Conservation (phyloP, 768 basidiomycete species). For the Mycena pura region DNA sequence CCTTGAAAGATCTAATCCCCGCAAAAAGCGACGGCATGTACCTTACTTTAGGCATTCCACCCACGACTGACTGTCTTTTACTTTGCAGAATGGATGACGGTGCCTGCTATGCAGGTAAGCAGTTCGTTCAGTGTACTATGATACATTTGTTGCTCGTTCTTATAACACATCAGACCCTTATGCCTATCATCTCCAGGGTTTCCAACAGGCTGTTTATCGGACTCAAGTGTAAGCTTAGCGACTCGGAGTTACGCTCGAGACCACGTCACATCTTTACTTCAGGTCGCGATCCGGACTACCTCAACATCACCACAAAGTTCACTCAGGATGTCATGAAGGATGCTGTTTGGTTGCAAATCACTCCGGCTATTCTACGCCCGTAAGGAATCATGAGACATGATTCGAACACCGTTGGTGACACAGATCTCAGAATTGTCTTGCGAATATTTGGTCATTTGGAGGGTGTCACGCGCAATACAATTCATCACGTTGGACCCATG, state of each 20-base stretch:
- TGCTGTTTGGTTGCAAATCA: background rate
- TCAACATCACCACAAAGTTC: constrained; percentile 12
- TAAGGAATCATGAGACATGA: background rate
- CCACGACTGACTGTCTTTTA: background rate
- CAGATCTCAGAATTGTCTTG: constrained; percentile 2
- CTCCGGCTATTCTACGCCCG: constrained; percentile 15
- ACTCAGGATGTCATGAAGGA: constrained; percentile 1
- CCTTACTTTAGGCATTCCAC: background rate
- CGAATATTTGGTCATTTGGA: constrained; percentile 14
- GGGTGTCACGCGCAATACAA: background rate
- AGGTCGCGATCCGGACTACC: constrained; percentile 24
- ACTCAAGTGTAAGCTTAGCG: constrained; percentile 1
- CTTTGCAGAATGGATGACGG: constrained; percentile 22
- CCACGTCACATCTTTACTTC: background rate
- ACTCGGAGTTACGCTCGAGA: background rate
- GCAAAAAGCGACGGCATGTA: constrained; percentile 32
- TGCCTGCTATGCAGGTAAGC: constrained; percentile 19
- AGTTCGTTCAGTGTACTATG: background rate
- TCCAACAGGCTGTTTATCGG: constrained; percentile 21
- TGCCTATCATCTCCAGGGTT: constrained; percentile 9
- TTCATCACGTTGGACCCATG: constrained; percentile 13
- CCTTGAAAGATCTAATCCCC: constrained; percentile 50
- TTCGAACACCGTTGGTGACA: background rate
- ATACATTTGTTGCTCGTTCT: background rate
- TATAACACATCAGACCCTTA: background rate